Conservation (phyloP, 257 asterid genomes). For the Cruciata laevipes region DNA sequence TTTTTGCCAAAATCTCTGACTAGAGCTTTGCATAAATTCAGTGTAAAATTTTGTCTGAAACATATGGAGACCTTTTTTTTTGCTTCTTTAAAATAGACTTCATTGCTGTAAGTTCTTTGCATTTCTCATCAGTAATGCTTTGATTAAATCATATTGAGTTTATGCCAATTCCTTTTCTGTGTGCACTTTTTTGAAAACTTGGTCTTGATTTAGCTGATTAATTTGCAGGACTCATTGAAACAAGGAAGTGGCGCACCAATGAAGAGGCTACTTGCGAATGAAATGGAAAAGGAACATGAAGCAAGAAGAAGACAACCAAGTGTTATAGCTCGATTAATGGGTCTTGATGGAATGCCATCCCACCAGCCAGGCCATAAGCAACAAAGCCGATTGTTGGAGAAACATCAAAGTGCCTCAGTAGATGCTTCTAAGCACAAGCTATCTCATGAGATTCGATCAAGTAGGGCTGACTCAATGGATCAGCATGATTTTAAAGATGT, state of each 20-base stretch:
- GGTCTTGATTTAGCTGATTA: conserved; percentile 39
- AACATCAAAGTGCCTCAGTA: conserved; percentile 26
- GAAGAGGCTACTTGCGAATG: conserved; percentile 68
- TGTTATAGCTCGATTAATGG: conserved; percentile 77
- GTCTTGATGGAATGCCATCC: conserved; percentile 71
- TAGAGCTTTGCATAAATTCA: too few species aligned
- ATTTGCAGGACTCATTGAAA: conserved; percentile 38
- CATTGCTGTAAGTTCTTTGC: background rate
- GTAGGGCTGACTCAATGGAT: conserved; percentile 40
- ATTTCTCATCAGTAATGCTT: background rate
- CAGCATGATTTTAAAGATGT: conserved; percentile 68
- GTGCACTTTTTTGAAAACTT: conserved; percentile 15
- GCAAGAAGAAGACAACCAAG: conserved; percentile 49
- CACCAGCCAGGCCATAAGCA: conserved; percentile 48
- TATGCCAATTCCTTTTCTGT: conserved; percentile 1
- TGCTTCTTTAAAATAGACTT: background rate
- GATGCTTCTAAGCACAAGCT: conserved; percentile 24
- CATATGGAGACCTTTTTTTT: too few species aligned
- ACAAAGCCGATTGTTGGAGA: conserved; percentile 38
- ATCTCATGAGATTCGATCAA: conserved; percentile 20
- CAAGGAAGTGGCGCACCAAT: conserved; percentile 46
- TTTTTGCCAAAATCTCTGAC: too few species aligned
- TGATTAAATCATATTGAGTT: conserved; percentile 2
- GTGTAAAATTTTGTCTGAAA: too few species aligned
- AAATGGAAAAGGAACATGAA: conserved; percentile 64